Conservation (phyloP, 176 grass and related monocot species). For the Alloteropsis semialata region DNA sequence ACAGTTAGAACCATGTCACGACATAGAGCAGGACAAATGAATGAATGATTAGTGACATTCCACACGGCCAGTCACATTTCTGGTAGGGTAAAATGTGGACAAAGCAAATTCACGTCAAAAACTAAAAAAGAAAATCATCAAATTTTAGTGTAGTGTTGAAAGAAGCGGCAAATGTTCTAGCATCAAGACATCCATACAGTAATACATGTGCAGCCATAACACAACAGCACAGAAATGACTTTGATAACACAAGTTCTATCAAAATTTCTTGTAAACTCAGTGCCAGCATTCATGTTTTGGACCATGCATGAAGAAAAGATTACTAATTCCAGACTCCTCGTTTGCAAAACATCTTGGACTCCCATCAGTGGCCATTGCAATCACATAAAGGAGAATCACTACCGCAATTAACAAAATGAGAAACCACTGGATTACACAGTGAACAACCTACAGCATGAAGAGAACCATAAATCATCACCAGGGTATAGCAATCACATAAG, state of each 20-base stretch:
- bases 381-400: slow-evolving; percentile 30
- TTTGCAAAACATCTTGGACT: slow-evolving; percentile 31
- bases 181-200: neutral
- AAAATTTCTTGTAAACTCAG: slow-evolving; percentile 55
- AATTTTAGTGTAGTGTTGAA: neutral
- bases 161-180: neutral
- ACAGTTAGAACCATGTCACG: neutral
- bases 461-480: slow-evolving; percentile 25
- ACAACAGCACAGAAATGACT: slow-evolving; percentile 18
- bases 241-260: slow-evolving; percentile 33
- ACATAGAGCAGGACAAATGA: neutral
- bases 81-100: neutral
- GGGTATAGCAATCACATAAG: slow-evolving; percentile 21
- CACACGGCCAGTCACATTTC: neutral
- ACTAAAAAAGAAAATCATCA: neutral
- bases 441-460: slow-evolving; percentile 39
- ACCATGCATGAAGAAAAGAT: slow-evolving; percentile 23
- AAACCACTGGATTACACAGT: slow-evolving; percentile 36
- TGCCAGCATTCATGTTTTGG: slow-evolving; percentile 30
- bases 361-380: slow-evolving; percentile 23
- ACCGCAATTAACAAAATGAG: slow-evolving; percentile 40
- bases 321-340: slow-evolving; percentile 44
- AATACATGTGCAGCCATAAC: neutral
- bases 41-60: neutral
- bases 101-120: neutral